Conservation (phyloP, 2,329 filamentous ascomycete species). For the Hypoxylon sp. region DNA sequence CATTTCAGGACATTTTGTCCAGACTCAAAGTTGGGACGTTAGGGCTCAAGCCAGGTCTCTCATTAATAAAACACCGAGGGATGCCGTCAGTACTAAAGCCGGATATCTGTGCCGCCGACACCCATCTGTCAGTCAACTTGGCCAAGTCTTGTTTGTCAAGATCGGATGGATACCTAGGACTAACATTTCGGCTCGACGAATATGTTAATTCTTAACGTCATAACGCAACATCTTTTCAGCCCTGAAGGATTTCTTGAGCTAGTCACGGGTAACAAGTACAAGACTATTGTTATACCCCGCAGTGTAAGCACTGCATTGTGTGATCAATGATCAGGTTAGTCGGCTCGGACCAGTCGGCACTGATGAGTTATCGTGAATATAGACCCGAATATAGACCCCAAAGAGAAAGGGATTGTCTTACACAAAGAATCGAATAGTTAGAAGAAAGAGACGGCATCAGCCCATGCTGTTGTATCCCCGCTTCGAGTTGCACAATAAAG, state of each 20-base stretch:
- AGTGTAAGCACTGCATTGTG: conserved; percentile 32
- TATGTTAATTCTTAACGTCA: conserved; percentile 35
- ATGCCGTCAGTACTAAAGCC: conserved; percentile 2
- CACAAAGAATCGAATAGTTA: conserved; percentile 36
- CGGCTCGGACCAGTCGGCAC: conserved; percentile 29
- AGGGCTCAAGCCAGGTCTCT: conserved; percentile 29
- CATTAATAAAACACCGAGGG: conserved; percentile 30
- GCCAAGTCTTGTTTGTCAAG: conserved; percentile 4
- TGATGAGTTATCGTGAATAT: conserved; percentile 27
- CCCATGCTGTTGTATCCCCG: conserved; percentile 30
- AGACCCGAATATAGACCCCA: conserved; percentile 19
- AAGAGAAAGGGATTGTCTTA: conserved; percentile 40
- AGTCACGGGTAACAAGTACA: conserved; percentile 21
- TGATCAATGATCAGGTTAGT: conserved; percentile 18
- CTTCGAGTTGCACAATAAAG: conserved; percentile 30
- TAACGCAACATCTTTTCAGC: conserved; percentile 34
- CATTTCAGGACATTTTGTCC: conserved; percentile 22
- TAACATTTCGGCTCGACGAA: conserved; percentile 10
- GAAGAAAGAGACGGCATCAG: conserved; percentile 15
- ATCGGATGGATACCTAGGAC: not conserved
- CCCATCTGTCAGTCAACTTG: conserved; percentile 7
- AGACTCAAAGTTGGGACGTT: conserved; percentile 10
- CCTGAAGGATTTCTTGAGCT: conserved; percentile 16
- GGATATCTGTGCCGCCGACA: conserved; percentile 16
- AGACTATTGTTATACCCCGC: conserved; percentile 39